phyloP scores from a whole-genome alignment of 2,329 filamentous ascomycete genomes.

The Colletotrichum spaethianum region DNA sequence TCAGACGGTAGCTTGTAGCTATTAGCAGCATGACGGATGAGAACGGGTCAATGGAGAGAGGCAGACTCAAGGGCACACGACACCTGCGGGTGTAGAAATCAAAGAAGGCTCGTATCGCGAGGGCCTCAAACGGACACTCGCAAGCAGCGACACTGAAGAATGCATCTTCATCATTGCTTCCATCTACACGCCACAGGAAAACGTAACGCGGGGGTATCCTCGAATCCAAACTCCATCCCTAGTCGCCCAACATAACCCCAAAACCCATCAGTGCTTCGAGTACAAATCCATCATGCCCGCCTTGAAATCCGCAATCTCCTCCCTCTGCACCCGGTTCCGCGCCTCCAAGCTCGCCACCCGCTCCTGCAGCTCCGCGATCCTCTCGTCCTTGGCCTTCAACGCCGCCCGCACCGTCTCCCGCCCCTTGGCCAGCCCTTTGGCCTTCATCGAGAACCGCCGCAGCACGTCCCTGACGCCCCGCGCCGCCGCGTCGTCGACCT shows the following conservation, averaged over 20 bases:
- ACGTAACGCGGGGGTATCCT: constrained; percentile 20
- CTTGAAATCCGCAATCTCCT: constrained; percentile 55
- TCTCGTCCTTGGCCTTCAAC: constrained; percentile 73
- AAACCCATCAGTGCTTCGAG: constrained; percentile 40
- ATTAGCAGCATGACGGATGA: no score
- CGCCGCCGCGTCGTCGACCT: constrained; percentile 55
- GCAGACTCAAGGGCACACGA: no score
- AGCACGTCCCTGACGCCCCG: constrained; percentile 61
- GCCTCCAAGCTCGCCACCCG: constrained; percentile 57
- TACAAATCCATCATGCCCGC: constrained; percentile 53
- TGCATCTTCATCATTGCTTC: background rate
- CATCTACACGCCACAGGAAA: background rate
- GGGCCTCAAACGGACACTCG: background rate
- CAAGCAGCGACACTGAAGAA: background rate
- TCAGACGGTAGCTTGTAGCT: no score
- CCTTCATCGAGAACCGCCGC: constrained; percentile 68
- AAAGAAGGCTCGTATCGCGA: no score
- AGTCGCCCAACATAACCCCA: background rate
- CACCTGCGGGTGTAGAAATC: no score
- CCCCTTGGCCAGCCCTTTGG: constrained; percentile 74
- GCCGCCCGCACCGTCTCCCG: constrained; percentile 76
- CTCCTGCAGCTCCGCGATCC: constrained; percentile 54
- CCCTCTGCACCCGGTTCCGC: constrained; percentile 49
- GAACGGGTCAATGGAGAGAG: no score
- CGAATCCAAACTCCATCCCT: background rate